phyloP scores from a whole-genome alignment of 768 basidiomycete genomes.

The Scleroderma citrinum region DNA sequence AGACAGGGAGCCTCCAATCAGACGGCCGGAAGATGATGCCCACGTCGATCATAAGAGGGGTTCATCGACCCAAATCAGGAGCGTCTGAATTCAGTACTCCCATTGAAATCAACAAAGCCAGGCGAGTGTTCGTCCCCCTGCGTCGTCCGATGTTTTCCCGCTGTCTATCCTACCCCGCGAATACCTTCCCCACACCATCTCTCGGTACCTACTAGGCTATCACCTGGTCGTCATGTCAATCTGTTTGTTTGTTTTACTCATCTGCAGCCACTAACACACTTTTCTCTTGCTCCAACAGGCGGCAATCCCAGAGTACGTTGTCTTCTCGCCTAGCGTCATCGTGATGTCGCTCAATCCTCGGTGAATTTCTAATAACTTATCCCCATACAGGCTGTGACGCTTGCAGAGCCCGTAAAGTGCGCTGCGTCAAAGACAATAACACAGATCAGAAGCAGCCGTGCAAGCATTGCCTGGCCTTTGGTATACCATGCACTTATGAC shows the following conservation, averaged over 20 bases:
- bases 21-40: background rate
- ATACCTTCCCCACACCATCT: background rate
- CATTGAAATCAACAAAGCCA: background rate
- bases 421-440: slow-evolving; percentile 74
- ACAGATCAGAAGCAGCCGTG: slow-evolving; percentile 74
- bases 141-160: background rate
- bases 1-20: background rate
- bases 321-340: slow-evolving; percentile 9
- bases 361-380: slow-evolving; percentile 18
- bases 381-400: slow-evolving; percentile 67
- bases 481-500: slow-evolving; percentile 83
- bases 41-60: background rate
- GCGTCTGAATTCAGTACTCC: background rate
- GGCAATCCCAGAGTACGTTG: slow-evolving; percentile 77
- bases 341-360: slow-evolving; percentile 17
- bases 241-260: background rate
- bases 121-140: background rate
- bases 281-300: slow-evolving; percentile 42
- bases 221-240: background rate
- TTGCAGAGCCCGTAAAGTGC: slow-evolving; percentile 81
- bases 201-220: background rate
- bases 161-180: background rate
- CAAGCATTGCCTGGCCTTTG: slow-evolving; percentile 82
- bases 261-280: slow-evolving; percentile 23
- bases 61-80: background rate